Evolutionary conservation across 495 filamentous ascomycete genomes (phyloP), one percentile per base, ranked within the genome.

Genomic region (Lasiosphaeria hispida): DNA sequence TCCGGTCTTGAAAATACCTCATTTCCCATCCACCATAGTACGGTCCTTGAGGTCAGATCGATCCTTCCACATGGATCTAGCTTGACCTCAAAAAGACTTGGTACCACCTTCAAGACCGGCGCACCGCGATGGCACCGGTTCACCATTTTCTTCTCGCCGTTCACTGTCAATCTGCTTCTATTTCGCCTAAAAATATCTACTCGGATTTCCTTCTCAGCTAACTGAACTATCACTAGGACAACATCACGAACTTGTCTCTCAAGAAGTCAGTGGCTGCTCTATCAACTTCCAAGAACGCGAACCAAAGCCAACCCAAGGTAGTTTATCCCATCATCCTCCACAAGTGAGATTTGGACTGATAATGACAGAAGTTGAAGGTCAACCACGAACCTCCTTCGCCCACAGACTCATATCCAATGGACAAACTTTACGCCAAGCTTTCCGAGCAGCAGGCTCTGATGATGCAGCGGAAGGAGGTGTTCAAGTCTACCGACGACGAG

Each of bases 341-440:
- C 0, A 15, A 9, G 1, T 44, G 8, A 36, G 43, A 38, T 39
- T 62, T 10, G 23, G n/a, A 63, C 65, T 70, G 36, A 64, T 73
- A 75, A 63, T 78, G 59, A 65, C 62, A 76, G 74, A 79, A 76
- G 72, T 68, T 78, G 62, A 80, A 81, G 75, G 67, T 69, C 18
- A 77, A 63, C 48, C 76, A 77, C 63, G 75, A 79, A 43, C 48
- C 69, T 3, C 63, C 66, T 19, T 67, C 69, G 34, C 58, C 67
- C 13, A 48, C 50, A 23, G 73, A 78, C 15, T 59, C 61, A 30
- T 76, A 73, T 55, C 70, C 69, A 8, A 77, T 88, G 73, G 84
- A 89, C 55, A 75, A 83, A 47, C 74, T 89, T 23, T 75, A 89
- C 58, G 80, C 86, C 7, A 85, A 83, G 64, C 79, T 92, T 45